Percentiles rank a stretch among this genome's conserved stretches.
phyloP scores from a whole-genome alignment of 2,329 filamentous ascomycete genomes.

The Arthrobotrys entomopaga region DNA sequence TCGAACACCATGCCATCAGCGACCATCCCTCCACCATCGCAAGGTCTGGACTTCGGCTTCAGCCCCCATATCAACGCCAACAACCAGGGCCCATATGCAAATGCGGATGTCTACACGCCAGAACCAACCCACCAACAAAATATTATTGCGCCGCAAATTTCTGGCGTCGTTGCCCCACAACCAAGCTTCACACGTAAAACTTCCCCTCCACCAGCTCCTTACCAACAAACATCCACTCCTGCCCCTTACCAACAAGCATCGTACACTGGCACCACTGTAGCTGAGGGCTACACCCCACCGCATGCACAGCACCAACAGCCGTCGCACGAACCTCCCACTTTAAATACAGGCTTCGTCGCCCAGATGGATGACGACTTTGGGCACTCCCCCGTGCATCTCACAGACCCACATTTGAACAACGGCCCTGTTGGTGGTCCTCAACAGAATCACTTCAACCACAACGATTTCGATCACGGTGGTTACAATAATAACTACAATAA shows the following conservation, averaged over 20 bases:
- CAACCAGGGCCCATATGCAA: constrained; percentile 53
- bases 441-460: constrained; percentile 28
- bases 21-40: not conserved
- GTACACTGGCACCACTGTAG: constrained; percentile 31
- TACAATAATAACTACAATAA: constrained; percentile 21
- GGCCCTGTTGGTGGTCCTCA: not conserved
- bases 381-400: constrained; percentile 44
- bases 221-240: constrained; percentile 1
- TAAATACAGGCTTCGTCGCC: constrained; percentile 34
- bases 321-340: constrained; percentile 6
- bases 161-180: constrained; percentile 32
- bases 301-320: constrained; percentile 4
- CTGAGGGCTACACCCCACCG: constrained; percentile 25
- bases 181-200: constrained; percentile 35
- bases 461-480: constrained; percentile 51
- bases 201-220: not conserved
- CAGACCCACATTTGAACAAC: constrained; percentile 27
- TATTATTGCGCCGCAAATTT: constrained; percentile 23
- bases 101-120: constrained; percentile 52
- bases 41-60: constrained; percentile 37
- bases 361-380: constrained; percentile 54
- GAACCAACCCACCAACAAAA: constrained; percentile 43
- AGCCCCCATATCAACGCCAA: constrained; percentile 54
- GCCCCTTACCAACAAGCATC: constrained; percentile 36
- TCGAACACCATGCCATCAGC: constrained; percentile 37